Conservation (phyloP, 2,329 filamentous ascomycete species). For the Mycosphaerella arachidis region DNA sequence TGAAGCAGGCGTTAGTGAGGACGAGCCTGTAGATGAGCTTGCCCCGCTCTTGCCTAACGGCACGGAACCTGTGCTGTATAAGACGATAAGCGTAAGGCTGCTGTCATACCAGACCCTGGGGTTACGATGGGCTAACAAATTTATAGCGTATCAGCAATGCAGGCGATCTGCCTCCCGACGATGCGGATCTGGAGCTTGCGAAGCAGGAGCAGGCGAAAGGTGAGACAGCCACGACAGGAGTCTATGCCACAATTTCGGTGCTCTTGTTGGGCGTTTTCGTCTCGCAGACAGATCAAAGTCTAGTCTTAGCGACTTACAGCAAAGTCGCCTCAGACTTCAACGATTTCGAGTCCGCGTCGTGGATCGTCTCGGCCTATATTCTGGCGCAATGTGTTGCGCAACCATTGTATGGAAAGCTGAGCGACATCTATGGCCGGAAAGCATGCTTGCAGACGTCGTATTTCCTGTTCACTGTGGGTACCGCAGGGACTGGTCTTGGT, state of each 20-base stretch:
- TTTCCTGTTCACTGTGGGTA: constrained; percentile 40
- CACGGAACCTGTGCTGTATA: constrained; percentile 14
- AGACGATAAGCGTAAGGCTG: constrained; percentile 19
- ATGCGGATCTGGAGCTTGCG: constrained; percentile 19
- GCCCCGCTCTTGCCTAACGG: constrained; percentile 14
- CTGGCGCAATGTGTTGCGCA: constrained; percentile 41
- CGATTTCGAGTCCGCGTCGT: constrained; percentile 38
- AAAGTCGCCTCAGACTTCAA: constrained; percentile 47
- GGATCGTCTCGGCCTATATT: constrained; percentile 44
- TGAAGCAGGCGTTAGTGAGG: background rate
- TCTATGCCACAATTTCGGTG: constrained; percentile 29
- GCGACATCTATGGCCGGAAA: constrained; percentile 45
- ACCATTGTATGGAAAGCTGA: constrained; percentile 43
- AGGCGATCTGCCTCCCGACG: constrained; percentile 22
- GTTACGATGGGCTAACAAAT: background rate
- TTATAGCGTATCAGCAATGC: constrained; percentile 7
- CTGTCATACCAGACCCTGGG: background rate
- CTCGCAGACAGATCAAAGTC: constrained; percentile 58
- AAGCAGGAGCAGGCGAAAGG: constrained; percentile 3
- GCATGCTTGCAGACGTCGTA: constrained; percentile 38
- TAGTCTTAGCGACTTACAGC: constrained; percentile 63
- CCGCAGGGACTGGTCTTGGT: constrained; percentile 38
- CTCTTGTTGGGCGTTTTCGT: constrained; percentile 56
- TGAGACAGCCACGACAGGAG: constrained; percentile 10
- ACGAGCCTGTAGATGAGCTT: constrained; percentile 8